Conservation (phyloP, 805 yeast species). For the Pichia pseudocactophila region DNA sequence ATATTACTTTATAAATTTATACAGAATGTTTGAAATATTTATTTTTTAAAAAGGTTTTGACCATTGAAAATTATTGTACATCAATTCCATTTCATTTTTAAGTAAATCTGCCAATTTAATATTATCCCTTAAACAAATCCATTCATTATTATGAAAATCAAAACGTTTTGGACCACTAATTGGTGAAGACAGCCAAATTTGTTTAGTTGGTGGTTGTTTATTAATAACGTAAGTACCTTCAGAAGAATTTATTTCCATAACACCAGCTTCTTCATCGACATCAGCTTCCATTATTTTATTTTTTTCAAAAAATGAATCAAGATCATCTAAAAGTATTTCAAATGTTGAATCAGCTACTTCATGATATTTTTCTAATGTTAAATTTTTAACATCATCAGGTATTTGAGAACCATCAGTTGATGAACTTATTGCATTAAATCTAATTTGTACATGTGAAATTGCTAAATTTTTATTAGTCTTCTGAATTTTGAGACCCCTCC, state of each 20-base stretch:
- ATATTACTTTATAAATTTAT: slow-evolving; percentile 8
- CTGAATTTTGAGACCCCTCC: background rate
- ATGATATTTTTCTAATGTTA: slow-evolving; percentile 52
- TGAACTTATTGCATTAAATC: slow-evolving; percentile 23
- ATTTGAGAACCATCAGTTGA: slow-evolving; percentile 47
- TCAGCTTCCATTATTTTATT: slow-evolving; percentile 41
- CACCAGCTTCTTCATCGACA: slow-evolving; percentile 73
- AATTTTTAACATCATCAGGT: slow-evolving; percentile 40
- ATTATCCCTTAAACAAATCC: slow-evolving; percentile 74
- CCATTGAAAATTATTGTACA: slow-evolving; percentile 21
- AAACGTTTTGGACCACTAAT: slow-evolving; percentile 84
- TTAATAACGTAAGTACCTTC: slow-evolving; percentile 85
- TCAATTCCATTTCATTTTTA: slow-evolving; percentile 37
- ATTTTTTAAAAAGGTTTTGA: slow-evolving; percentile 3
- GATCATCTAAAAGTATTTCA: slow-evolving; percentile 55
- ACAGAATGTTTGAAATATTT: background rate
- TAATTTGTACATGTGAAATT: slow-evolving; percentile 3
- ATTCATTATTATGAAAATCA: slow-evolving; percentile 63
- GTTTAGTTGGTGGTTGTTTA: slow-evolving; percentile 96
- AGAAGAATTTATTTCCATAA: slow-evolving; percentile 64
- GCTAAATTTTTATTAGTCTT: too few relatives aligned
- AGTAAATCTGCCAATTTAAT: slow-evolving; percentile 38
- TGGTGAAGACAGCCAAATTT: slow-evolving; percentile 93
- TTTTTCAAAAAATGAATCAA: slow-evolving; percentile 59
- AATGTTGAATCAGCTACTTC: slow-evolving; percentile 55